Conservation (phyloP, 306 rosid species). For the Lotus japonicus region DNA sequence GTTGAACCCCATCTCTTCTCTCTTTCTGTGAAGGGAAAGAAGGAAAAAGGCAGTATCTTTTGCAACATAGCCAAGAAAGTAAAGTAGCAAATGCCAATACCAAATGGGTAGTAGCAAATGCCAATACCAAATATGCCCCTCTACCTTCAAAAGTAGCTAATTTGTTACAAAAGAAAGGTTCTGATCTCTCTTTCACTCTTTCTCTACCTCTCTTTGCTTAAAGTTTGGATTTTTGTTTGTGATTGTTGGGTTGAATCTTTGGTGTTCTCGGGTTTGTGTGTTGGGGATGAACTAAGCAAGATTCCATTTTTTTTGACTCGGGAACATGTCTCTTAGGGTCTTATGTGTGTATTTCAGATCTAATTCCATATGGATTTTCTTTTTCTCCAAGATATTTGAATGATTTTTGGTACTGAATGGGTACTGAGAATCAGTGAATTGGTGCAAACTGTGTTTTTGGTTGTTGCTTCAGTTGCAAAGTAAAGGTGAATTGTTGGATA, state of each 20-base stretch:
- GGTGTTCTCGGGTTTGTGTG: neutral
- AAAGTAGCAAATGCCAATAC: conserved; percentile 29
- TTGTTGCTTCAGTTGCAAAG: neutral
- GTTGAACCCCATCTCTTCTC: conserved; percentile 17
- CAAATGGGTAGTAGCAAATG: conserved; percentile 3
- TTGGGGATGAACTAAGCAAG: neutral
- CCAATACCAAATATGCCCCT: conserved; percentile 38
- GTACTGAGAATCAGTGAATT: too few species aligned
- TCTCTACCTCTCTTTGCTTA: too few species aligned
- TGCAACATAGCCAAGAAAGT: neutral
- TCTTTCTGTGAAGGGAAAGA: too few species aligned
- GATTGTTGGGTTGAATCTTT: conserved; percentile 1
- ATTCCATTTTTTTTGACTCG: neutral
- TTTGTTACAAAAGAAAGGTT: too few species aligned
- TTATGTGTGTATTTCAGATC: neutral
- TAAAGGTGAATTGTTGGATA: conserved; percentile 9
- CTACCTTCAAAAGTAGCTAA: too few species aligned
- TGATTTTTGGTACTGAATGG: conserved; percentile 10
- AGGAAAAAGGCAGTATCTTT: conserved; percentile 12
- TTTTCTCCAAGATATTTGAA: conserved; percentile 6
- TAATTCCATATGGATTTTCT: conserved; percentile 18
- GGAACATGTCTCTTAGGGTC: neutral
- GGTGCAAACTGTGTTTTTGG: conserved; percentile 1
- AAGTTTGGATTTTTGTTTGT: neutral
- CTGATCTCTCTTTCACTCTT: neutral